Base-by-base conservation (phyloP, 2,329 filamentous ascomycete species). In the Pseudocercospora fijiensis region DNA sequence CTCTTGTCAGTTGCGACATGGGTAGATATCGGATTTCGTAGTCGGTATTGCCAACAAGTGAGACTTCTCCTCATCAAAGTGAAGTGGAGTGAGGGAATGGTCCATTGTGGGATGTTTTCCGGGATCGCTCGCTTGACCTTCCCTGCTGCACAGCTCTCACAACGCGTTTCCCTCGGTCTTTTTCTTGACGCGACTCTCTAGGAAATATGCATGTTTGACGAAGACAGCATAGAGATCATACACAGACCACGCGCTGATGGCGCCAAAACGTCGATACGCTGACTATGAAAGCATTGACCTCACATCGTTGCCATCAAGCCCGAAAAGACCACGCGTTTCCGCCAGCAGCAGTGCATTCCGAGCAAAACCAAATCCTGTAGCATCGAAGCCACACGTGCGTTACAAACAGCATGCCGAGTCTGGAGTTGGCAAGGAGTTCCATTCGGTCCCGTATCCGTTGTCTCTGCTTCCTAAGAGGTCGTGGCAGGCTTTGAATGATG, bases 361-460 rank as follows among this genome's bases (percentile, higher is more conserved):
- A 22, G 49, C 11, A 57, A 56, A 57, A 27, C 24, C 18, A 6
- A 3, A 10, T 24, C n/a, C 20, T 9, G 11, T 20, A 41, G 56
- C 28, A n/a, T 58, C 47, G 20, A 41, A 56, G 10, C 63, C 66
- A 52, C 55, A 26, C 4, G 37, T 28, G 1, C 61, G 62, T 20
- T 70, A 66, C 60, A 58, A 45, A 33, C 47, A 57, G 26, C 67
- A 70, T 58, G 28, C 57, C 24, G 60, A 70, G 28, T 69, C 63
- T 16, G 63, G 61, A 60, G 62, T 69, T 24, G 67, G 60, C 24
- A 58, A 59, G 18, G 62, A 66, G 28, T 67, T 65, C 22, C 68
- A 69, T 55, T 58, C 33, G 24, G 62, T 67, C 11, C 67, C 63
- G 11, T 69, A 67, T 43, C 68, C 67, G 16, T 65, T 70, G 26